These are phyloP conservation scores for Tieghemostelium lacteum DNA, from an alignment of 78 protist genomes.

Conservation along the genomic window DNA sequence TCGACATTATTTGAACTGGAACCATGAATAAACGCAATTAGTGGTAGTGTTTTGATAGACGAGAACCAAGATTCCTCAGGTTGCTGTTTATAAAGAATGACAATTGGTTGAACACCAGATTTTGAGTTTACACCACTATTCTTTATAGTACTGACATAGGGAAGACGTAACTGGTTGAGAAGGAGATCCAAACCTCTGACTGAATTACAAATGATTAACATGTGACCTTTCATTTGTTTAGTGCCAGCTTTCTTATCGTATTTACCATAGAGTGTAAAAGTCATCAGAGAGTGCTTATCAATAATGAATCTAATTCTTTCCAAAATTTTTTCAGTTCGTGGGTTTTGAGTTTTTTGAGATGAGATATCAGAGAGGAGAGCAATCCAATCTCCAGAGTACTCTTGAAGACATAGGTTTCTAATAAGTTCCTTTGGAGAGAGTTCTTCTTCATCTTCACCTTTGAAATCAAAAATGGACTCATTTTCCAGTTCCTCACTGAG, in stretches of 20 bases:
- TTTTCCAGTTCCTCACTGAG: slow-evolving; percentile 3
- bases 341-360: slow-evolving; percentile 51
- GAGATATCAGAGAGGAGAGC: slow-evolving; percentile 39
- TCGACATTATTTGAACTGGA: slow-evolving; percentile 45
- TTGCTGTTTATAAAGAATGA: slow-evolving; percentile 46
- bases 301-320: slow-evolving; percentile 53
- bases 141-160: slow-evolving; percentile 43
- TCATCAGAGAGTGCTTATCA: slow-evolving; percentile 62
- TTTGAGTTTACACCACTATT: not conserved
- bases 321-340: slow-evolving; percentile 46
- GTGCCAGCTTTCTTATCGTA: slow-evolving; percentile 43
- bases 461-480: slow-evolving; percentile 19
- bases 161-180: slow-evolving; percentile 41
- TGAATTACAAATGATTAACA: slow-evolving; percentile 37
- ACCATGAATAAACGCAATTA: slow-evolving; percentile 69
- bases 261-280: slow-evolving; percentile 63
- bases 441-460: slow-evolving; percentile 49
- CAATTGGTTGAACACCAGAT: slow-evolving; percentile 69
- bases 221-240: slow-evolving; percentile 50
- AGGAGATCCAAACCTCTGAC: slow-evolving; percentile 46
- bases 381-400: slow-evolving; percentile 71
- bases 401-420: slow-evolving; percentile 40
- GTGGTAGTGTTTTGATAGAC: slow-evolving; percentile 20
- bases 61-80: slow-evolving; percentile 70
- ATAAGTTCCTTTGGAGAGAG: slow-evolving; percentile 35